phyloP scores from a whole-genome alignment of 75 land plant genomes.

The Isoetes taiwanensis region DNA sequence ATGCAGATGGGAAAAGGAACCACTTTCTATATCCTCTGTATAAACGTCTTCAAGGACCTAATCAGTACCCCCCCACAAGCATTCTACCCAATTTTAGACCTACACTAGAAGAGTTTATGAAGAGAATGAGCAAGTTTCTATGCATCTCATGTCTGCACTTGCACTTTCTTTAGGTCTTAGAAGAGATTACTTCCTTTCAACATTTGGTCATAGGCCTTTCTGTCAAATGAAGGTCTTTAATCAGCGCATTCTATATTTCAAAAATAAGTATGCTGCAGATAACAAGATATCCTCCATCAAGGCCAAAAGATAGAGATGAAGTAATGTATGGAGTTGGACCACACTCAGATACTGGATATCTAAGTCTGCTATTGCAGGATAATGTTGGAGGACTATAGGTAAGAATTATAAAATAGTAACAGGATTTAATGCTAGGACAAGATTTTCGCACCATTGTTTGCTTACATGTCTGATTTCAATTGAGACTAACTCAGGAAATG shows the following conservation, averaged over 20 bases:
- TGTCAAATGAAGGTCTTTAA: slow-evolving; percentile 15
- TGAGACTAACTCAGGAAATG: neutral
- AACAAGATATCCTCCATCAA: slow-evolving; percentile 14
- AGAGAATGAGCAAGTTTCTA: slow-evolving; percentile 9
- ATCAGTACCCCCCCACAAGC: slow-evolving; percentile 13
- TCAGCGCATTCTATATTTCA: neutral
- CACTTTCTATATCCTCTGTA: slow-evolving; percentile 6
- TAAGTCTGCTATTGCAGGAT: slow-evolving; percentile 21
- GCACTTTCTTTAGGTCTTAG: slow-evolving; percentile 11
- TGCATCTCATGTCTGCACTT: slow-evolving; percentile 20
- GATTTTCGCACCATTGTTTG: too few species aligned
- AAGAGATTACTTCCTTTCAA: slow-evolving; percentile 11
- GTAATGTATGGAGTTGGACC: slow-evolving; percentile 21
- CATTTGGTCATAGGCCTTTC: slow-evolving; percentile 6
- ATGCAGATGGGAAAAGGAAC: neutral
- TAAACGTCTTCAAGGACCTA: slow-evolving; percentile 16
- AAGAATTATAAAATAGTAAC: too few species aligned
- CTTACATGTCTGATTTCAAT: too few species aligned
- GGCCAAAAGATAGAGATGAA: neutral
- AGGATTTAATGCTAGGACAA: too few species aligned
- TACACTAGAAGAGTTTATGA: slow-evolving; percentile 11
- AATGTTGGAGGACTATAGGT: slow-evolving; percentile 24
- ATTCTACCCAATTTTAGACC: slow-evolving; percentile 6
- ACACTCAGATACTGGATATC: slow-evolving; percentile 18
- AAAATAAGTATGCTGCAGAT: neutral